A percentile compares a stretch with the other conserved stretches of the same genome.
These are phyloP conservation scores for Rhizopus stolonifer DNA, from an alignment of 371 early-diverging fungal species.

Conservation along the genomic window DNA sequence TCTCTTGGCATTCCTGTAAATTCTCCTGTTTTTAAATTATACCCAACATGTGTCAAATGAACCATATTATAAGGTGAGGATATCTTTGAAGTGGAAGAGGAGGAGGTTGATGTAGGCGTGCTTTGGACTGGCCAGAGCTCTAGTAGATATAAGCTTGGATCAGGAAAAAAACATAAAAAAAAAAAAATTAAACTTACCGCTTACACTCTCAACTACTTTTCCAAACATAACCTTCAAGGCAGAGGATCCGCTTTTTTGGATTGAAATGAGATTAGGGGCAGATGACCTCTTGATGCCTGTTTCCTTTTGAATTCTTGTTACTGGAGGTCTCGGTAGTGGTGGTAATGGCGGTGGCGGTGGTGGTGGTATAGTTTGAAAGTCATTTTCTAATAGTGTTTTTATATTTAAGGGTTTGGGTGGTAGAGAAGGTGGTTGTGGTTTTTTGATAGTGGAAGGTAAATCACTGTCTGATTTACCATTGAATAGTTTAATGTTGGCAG, in stretches of 20 bases:
- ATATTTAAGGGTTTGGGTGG: slow-evolving; percentile 15
- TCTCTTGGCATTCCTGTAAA: slow-evolving; percentile 92
- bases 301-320: slow-evolving; percentile 8
- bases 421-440: slow-evolving; percentile 28
- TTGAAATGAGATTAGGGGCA: slow-evolving; percentile 4
- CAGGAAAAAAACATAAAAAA: neutral
- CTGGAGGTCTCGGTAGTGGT: slow-evolving; percentile 26
- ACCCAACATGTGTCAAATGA: slow-evolving; percentile 94
- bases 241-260: slow-evolving; percentile 26
- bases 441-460: neutral
- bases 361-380: slow-evolving; percentile 1
- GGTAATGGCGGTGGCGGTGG: slow-evolving; percentile 23
- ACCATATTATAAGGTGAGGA: slow-evolving; percentile 93
- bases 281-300: neutral
- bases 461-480: slow-evolving; percentile 26
- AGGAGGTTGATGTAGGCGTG: too few species aligned
- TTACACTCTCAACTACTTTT: slow-evolving; percentile 56
- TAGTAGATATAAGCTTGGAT: too few species aligned
- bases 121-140: too few species aligned
- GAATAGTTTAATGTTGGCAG: slow-evolving; percentile 26
- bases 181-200: slow-evolving; percentile 34
- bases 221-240: slow-evolving; percentile 64
- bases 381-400: neutral
- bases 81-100: too few species aligned
- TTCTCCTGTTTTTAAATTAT: slow-evolving; percentile 85